Evolutionary conservation across 2,329 filamentous ascomycete genomes (phyloP), one percentile per base, ranked within the genome.

Genomic region (Botryotinia convoluta): DNA sequence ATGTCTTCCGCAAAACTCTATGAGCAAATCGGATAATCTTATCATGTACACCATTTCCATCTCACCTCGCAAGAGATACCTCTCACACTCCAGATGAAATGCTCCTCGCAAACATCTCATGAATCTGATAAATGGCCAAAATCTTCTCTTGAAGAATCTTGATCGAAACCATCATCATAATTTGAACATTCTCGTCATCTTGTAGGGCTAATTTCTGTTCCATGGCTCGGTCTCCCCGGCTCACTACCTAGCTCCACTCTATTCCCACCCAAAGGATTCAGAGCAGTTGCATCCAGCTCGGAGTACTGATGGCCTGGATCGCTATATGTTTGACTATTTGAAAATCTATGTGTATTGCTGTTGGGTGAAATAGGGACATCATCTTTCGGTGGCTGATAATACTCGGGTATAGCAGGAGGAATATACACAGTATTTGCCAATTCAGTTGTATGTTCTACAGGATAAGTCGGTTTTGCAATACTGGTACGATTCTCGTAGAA

Each of bases 391-490:
- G 45, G 45, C 22, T 67, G 63, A 51, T 67, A 51, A 51, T 51
- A 51, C 32, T 67, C 63, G 3, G 63, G 32, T 9, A 51, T 51
- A 8, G 44, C 63, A 10, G 63, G 45, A 42, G 45, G 48, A 29
- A 54, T 68, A 57, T 68, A 68, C 26, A 57, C 48, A 32, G 26
- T 68, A 42, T 32, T 68, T 22, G 65, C 48, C 35, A 68, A 26
- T 68, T 57, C 48, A 18, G 5, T 32, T 57, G 35, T 20, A 10
- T 57, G 18, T 57, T 57, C 4, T 32, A 22, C 22, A 29, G 32
- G 45, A 67, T 39, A 42, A 26, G 37, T 10, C 39, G 35, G 35
- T 14, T 57, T 68, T 29, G 35, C 18, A 37, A 68, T 57, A 42
- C 48, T 68, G 35, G 37, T n/a, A 16, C 26, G n/a, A 37, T 57